phyloP scores from a whole-genome alignment of 176 grass and related monocot species.

The Themeda triandra region DNA sequence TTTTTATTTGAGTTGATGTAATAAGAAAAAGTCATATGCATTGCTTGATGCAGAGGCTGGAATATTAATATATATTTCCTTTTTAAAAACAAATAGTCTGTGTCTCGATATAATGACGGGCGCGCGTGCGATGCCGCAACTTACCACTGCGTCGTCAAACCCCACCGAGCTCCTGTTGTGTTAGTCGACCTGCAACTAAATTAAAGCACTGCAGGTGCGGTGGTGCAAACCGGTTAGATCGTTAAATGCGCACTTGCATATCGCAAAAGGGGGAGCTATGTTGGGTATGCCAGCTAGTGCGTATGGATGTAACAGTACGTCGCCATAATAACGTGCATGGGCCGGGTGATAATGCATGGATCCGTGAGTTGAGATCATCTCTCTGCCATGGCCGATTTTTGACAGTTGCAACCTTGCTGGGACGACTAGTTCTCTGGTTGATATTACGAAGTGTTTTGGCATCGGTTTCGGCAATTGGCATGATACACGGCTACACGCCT shows the following conservation, averaged over 20 bases:
- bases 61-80: no score
- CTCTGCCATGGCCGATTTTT: neutral
- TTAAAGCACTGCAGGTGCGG: neutral
- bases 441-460: neutral
- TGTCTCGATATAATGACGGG: no score
- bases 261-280: neutral
- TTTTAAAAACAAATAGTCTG: no score
- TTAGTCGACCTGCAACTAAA: neutral
- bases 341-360: neutral
- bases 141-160: slow-evolving; percentile 9
- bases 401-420: neutral
- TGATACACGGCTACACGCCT: no score
- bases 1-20: no score
- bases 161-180: slow-evolving; percentile 20
- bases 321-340: neutral
- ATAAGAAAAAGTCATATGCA: no score
- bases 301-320: slow-evolving; percentile 24
- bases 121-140: slow-evolving; percentile 10
- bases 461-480: no score
- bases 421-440: neutral
- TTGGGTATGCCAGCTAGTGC: neutral
- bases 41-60: no score
- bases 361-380: neutral
- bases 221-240: neutral
- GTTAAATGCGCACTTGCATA: slow-evolving; percentile 29